Base-by-base conservation (phyloP, 2,329 filamentous ascomycete species). In the Aspergillus fumigatiaffinis region DNA sequence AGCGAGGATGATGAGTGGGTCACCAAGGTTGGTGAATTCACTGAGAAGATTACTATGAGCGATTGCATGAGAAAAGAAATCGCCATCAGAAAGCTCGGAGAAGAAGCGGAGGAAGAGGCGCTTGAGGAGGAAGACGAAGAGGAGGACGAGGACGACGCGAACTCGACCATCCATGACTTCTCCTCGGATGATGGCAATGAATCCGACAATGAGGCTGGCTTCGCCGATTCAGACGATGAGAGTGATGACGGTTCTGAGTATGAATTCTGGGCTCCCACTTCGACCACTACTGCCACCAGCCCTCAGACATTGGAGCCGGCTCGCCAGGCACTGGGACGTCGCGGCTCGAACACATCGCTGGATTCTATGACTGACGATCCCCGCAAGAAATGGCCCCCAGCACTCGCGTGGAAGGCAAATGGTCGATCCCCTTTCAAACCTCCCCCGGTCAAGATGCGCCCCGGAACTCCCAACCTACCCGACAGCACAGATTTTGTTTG, bases 401-500 rank as follows among this genome's bases (percentile, higher is more conserved):
- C 69, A 2, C 64, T 71, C 10, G 62, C 70, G 28, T 66, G 63
- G 41, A 64, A 66, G 32, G 52, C 56, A 7, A 56, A 67, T 61
- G 70, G 50, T 69, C 68, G 63, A 55, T 68, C 67, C 65, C 53
- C 78, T 14, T 79, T 72, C 47, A 79, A 78, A 44, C 68, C 75
- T 21, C 65, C 81, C 14, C 5, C 32, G 32, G 2, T 38, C 50
- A 84, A 82, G 60, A 85, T 87, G 64, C 87, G 87, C 23, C 82
- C 85, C 42, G 82, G 83, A 25, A 90, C 89, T 1, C 90, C 91
- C 2, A 91, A 96, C 70, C 81, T 99, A 10, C 94, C 94, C 1
- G 94, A 99, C 73, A 97, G 92, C 75, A 97, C 94, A 14, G 94
- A 99, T 73, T 99, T 99, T 64, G 94, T 99, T n/a, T 97, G 94